Evolutionary conservation across 2,329 filamentous ascomycete species (phyloP).

Genomic region (Apiospora saccharicola): DNA sequence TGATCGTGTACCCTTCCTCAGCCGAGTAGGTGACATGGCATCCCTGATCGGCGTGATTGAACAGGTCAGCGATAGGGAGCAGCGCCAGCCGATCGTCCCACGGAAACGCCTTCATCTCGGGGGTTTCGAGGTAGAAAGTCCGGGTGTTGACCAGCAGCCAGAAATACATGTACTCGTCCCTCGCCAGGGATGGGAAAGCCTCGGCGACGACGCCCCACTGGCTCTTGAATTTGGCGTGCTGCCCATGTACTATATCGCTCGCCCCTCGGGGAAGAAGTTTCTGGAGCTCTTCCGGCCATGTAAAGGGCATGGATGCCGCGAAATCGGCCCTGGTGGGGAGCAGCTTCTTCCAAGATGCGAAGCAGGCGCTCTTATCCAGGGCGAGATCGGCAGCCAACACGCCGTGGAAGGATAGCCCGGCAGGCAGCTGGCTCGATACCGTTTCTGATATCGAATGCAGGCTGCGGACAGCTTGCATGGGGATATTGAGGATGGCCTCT

Average conservation of each 20-base stretch:
- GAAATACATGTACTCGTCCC: slow-evolving; percentile 55
- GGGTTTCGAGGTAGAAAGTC: slow-evolving; percentile 64
- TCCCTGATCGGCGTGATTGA: slow-evolving; percentile 26
- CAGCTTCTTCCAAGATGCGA: slow-evolving; percentile 12
- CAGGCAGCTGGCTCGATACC: slow-evolving; percentile 19
- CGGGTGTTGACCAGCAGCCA: slow-evolving; percentile 69
- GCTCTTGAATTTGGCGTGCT: slow-evolving; percentile 37
- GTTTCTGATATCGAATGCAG: slow-evolving; percentile 14
- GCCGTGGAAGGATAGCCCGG: slow-evolving; percentile 19
- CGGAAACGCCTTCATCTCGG: slow-evolving; percentile 42
- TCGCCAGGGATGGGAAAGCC: slow-evolving; percentile 17
- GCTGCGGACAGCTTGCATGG: slow-evolving; percentile 22
- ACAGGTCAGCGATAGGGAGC: slow-evolving; percentile 27
- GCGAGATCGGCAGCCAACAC: slow-evolving; percentile 25
- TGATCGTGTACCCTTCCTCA: slow-evolving; percentile 23
- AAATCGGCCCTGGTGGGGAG: slow-evolving; percentile 9
- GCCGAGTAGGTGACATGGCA: slow-evolving; percentile 22
- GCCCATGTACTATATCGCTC: background rate
- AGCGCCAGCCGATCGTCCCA: slow-evolving; percentile 26
- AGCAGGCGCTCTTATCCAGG: background rate
- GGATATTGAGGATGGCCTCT: slow-evolving; percentile 25
- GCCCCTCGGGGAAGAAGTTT: slow-evolving; percentile 21
- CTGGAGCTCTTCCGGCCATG: slow-evolving; percentile 23
- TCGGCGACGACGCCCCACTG: slow-evolving; percentile 21
- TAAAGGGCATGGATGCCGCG: slow-evolving; percentile 23